phyloP scores from a whole-genome alignment of 768 basidiomycete species.

The Pluteus cervinus region DNA sequence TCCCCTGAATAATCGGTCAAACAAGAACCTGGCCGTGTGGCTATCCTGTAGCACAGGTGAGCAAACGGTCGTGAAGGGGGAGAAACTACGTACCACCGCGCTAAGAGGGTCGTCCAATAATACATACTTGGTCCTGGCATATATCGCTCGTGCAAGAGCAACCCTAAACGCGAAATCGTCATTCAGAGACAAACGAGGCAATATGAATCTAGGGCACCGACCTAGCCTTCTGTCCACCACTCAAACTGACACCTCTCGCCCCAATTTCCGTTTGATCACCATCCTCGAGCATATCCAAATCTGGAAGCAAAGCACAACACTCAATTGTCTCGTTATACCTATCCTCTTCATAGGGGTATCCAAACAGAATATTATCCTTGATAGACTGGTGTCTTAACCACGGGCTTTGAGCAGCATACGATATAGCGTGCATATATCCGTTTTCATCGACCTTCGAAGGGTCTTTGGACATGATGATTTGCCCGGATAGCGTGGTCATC shows the following conservation, averaged over 20 bases:
- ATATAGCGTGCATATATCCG: constrained; percentile 57
- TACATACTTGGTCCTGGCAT: constrained; percentile 62
- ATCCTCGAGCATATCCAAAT: constrained; percentile 80
- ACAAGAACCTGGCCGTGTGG: constrained; percentile 59
- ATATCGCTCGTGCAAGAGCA: constrained; percentile 78
- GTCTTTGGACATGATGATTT: constrained; percentile 63
- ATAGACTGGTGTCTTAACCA: constrained; percentile 72
- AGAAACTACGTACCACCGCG: constrained; percentile 54
- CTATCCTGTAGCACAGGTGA: constrained; percentile 46
- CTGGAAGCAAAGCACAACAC: constrained; percentile 75
- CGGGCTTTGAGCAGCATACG: constrained; percentile 69
- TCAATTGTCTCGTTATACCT: constrained; percentile 75
- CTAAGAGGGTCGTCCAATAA: constrained; percentile 81
- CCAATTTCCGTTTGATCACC: constrained; percentile 87
- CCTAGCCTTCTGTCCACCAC: constrained; percentile 82
- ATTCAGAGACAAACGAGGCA: not conserved
- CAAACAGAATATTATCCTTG: constrained; percentile 78
- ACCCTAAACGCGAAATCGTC: constrained; percentile 39
- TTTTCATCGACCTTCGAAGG: constrained; percentile 50
- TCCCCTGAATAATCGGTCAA: constrained; percentile 60
- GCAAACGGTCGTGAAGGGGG: no score
- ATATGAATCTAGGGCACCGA: constrained; percentile 16
- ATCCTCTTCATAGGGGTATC: constrained; percentile 63
- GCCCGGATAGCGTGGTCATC: constrained; percentile 46
- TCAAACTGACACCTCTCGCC: constrained; percentile 67